Evolutionary conservation across 441 rosid species (phyloP).

Genomic region (Adansonia rubrostipa): DNA sequence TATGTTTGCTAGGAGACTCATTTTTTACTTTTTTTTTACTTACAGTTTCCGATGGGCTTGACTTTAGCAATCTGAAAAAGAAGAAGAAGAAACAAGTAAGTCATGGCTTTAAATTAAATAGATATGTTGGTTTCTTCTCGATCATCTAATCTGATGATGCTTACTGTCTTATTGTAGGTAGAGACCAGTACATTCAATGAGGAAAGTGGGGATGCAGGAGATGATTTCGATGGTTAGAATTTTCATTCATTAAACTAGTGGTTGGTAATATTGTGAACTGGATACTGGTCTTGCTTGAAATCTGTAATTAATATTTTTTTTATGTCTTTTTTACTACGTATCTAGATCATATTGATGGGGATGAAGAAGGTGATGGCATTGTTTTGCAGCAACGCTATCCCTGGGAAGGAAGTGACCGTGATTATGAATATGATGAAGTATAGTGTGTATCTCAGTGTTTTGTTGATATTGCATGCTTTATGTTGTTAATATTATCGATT

Average conservation of each 20-base stretch:
- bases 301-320: background rate
- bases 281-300: background rate
- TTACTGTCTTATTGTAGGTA: constrained; percentile 30
- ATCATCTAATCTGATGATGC: background rate
- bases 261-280: background rate
- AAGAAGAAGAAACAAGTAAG: constrained; percentile 96
- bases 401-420: constrained; percentile 54
- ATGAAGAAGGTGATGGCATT: constrained; percentile 39
- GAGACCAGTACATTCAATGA: constrained; percentile 30
- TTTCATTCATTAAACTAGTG: background rate
- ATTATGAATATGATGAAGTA: constrained; percentile 56
- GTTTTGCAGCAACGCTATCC: constrained; percentile 32
- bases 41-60: constrained; percentile 80
- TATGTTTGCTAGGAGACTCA: background rate
- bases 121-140: background rate
- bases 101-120: constrained; percentile 18
- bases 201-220: constrained; percentile 34
- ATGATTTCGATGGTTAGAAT: constrained; percentile 36
- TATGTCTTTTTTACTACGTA: background rate
- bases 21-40: background rate
- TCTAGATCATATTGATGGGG: constrained; percentile 33
- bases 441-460: background rate
- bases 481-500: background rate
- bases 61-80: constrained; percentile 86
- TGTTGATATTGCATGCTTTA: background rate